Evolutionary conservation across 2,329 filamentous ascomycete genomes (phyloP), one percentile per base, ranked within the genome.

Genomic region (Venturia oleaginea): DNA sequence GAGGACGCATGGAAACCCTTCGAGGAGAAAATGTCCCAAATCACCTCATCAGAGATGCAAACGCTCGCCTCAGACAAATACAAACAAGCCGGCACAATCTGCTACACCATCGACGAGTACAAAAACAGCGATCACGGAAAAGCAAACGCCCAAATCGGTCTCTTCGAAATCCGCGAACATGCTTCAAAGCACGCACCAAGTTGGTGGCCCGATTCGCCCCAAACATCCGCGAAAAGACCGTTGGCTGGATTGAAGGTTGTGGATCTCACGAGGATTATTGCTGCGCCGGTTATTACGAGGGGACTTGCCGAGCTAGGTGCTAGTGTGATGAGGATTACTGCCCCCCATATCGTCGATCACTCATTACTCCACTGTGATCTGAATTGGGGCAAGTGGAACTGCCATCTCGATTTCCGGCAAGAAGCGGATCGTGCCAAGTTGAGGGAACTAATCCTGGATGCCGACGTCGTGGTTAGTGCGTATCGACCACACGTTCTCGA

Each of bases 381-480:
- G 2, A 81, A 77, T 67, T 78, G 76, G 73, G 82, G 82, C 2
- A 83, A 83, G 67, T 78, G 79, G 75, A 80, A 77, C 38, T 67
- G 73, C 0, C 69, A 75, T 62, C 71, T 83, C 0, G 76, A 83
- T 67, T 73, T 83, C 27, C 72, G 74, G 0, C 69, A 74, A 0
- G 72, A 75, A 43, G 72, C 68, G 15, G 77, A 79, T 62, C 71
- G 75, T 0, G 68, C 74, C 54, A 75, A 73, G 48, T 70, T 82
- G 13, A 68, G 74, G 2, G 70, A 69, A 15, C 72, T 84, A 4
- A 73, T 84, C 6, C 67, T 69, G 3, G 77, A 81, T 7, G 81
- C 81, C 0, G 81, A 83, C 66, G 78, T 83, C 0, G 73, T 83
- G 0, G 73, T 83, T 4, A 74, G 81, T 64, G 81, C 78, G 0